Percentiles rank a stretch among this genome's conserved stretches.
phyloP scores from a whole-genome alignment of 768 basidiomycete genomes.

The Auriscalpium orientale region DNA sequence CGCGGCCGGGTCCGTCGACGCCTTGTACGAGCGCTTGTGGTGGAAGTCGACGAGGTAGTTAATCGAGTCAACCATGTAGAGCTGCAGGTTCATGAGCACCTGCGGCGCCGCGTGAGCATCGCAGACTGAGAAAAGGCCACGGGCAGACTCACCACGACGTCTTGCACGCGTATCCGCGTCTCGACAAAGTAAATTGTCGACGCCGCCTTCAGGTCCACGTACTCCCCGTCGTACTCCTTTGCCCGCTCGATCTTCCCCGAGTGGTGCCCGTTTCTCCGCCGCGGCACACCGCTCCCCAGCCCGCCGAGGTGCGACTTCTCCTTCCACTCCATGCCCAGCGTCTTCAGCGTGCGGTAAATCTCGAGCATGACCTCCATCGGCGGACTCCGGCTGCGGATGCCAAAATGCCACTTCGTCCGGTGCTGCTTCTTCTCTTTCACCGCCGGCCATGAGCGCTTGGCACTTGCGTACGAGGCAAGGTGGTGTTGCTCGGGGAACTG shows the following conservation, averaged over 20 bases:
- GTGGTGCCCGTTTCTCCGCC: conserved; percentile 24
- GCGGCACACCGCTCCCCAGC: conserved; percentile 40
- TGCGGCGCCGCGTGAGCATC: conserved; percentile 22
- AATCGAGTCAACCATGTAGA: conserved; percentile 92
- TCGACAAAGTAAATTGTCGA: conserved; percentile 87
- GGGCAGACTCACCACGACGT: conserved; percentile 69
- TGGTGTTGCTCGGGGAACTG: conserved; percentile 60
- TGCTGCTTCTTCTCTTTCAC: conserved; percentile 61
- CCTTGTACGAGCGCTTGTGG: conserved; percentile 90
- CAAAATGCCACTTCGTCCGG: conserved; percentile 95
- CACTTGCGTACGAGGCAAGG: conserved; percentile 59
- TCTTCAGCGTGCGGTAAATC: conserved; percentile 88
- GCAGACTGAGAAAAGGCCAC: background rate
- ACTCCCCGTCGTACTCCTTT: conserved; percentile 49
- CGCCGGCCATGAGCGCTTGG: conserved; percentile 33
- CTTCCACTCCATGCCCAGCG: conserved; percentile 96
- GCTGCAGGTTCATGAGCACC: conserved; percentile 95
- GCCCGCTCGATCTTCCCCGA: conserved; percentile 50
- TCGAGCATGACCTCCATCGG: conserved; percentile 99
- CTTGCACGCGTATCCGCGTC: conserved; percentile 81
- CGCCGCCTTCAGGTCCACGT: conserved; percentile 58
- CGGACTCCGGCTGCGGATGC: conserved; percentile 87
- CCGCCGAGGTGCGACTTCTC: conserved; percentile 77
- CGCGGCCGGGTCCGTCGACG: conserved; percentile 57
- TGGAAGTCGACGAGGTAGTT: conserved; percentile 99